Conservation (phyloP, 257 asterid species). For the Solanum pinnatisectum region DNA sequence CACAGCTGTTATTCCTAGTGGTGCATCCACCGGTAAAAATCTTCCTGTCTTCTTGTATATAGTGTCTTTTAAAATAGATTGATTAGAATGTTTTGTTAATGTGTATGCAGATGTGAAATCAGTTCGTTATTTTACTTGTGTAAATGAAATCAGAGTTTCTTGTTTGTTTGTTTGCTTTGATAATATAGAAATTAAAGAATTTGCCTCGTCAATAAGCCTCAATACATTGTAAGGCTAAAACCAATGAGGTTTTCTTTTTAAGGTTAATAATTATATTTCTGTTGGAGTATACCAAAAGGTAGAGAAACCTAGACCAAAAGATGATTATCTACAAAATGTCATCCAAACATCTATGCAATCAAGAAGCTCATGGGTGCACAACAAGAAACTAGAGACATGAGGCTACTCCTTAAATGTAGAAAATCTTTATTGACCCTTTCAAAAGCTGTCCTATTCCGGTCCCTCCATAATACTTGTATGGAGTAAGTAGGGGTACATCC, state of each 20-base stretch:
- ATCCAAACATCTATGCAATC: neutral
- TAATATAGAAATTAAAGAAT: neutral
- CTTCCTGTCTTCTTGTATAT: neutral
- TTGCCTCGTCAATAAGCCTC: neutral
- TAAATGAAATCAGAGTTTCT: neutral
- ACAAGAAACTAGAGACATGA: neutral
- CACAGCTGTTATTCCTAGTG: conserved; percentile 92
- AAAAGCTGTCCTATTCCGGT: neutral
- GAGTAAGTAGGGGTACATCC: neutral
- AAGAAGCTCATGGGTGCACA: neutral
- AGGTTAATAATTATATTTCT: neutral
- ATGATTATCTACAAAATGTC: neutral
- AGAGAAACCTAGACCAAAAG: neutral
- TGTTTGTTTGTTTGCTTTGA: neutral
- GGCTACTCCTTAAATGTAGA: neutral
- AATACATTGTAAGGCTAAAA: neutral
- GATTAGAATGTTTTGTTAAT: neutral
- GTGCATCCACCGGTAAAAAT: conserved; percentile 83
- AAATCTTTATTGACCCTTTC: neutral
- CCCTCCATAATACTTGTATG: neutral
- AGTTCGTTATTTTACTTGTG: neutral
- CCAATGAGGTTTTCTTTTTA: neutral
- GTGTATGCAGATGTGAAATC: neutral
- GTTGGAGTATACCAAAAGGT: neutral
- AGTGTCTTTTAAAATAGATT: neutral